These are phyloP conservation scores for Musa troglodytarum DNA, from an alignment of 176 grass and related monocot genomes.

Conservation along the genomic window DNA sequence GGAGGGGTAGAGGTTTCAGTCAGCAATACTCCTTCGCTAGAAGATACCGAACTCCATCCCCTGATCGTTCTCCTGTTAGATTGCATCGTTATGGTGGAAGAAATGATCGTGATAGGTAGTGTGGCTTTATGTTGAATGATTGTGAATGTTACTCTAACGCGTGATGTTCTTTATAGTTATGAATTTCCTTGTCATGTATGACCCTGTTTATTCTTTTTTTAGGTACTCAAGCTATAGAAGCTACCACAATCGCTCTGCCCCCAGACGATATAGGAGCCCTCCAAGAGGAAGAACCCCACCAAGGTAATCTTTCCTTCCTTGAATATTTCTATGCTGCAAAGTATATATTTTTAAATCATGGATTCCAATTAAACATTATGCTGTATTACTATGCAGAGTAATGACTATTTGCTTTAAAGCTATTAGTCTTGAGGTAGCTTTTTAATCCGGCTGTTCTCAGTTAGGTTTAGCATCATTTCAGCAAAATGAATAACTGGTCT, in stretches of 20 bases:
- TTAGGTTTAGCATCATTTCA: too few species aligned
- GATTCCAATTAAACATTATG: background rate
- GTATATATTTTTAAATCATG: background rate
- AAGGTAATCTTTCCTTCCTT: constrained; percentile 30
- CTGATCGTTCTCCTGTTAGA: constrained; percentile 53
- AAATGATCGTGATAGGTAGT: constrained; percentile 65
- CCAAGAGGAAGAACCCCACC: constrained; percentile 63
- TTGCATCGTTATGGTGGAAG: constrained; percentile 66
- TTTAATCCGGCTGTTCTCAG: too few species aligned
- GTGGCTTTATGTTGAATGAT: background rate
- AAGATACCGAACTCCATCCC: constrained; percentile 78
- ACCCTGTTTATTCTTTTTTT: background rate
- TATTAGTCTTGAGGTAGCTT: too few species aligned
- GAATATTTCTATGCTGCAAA: background rate
- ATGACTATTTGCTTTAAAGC: too few species aligned
- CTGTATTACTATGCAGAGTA: background rate
- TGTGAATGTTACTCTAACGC: background rate
- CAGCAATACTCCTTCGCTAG: constrained; percentile 91
- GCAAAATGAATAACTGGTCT: too few species aligned
- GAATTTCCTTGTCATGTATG: background rate
- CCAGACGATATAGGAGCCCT: constrained; percentile 83
- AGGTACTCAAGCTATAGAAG: constrained; percentile 52
- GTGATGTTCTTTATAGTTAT: background rate
- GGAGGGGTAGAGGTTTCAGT: constrained; percentile 82
- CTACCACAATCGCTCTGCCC: constrained; percentile 61